phyloP scores from a whole-genome alignment of 2,329 filamentous ascomycete species.

The Cladophialophora yegresii region DNA sequence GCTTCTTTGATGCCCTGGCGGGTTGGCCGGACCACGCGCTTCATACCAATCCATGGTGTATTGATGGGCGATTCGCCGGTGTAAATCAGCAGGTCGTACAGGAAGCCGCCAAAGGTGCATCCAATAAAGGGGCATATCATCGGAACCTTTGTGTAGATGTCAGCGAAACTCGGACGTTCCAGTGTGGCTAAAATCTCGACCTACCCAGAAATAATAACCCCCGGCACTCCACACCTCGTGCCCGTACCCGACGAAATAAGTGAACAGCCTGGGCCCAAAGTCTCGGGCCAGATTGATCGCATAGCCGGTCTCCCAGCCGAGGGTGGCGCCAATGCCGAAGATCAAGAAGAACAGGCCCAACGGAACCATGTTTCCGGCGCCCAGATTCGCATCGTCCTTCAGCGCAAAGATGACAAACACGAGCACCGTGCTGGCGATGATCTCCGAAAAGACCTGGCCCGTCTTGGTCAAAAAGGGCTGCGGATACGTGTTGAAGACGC shows the following conservation, averaged over 20 bases:
- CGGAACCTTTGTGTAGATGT: conserved; percentile 55
- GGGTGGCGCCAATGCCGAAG: conserved; percentile 67
- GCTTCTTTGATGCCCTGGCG: conserved; percentile 31
- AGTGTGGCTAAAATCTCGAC: neutral
- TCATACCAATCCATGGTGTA: conserved; percentile 61
- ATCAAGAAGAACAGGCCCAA: conserved; percentile 66
- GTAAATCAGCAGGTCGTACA: conserved; percentile 65
- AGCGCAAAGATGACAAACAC: conserved; percentile 68
- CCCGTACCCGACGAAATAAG: conserved; percentile 64
- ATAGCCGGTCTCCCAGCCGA: conserved; percentile 70
- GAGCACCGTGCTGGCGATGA: conserved; percentile 62
- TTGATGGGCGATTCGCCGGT: conserved; percentile 67
- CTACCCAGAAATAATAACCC: conserved; percentile 67
- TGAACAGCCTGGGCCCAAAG: conserved; percentile 64
- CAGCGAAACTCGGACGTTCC: neutral
- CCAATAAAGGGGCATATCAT: conserved; percentile 67
- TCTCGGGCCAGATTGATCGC: conserved; percentile 69
- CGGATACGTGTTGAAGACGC: conserved; percentile 68
- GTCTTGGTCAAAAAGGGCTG: conserved; percentile 62
- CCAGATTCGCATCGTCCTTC: conserved; percentile 55
- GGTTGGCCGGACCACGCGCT: conserved; percentile 45
- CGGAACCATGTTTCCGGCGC: conserved; percentile 57
- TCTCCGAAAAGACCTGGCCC: conserved; percentile 66
- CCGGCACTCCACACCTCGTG: conserved; percentile 58
- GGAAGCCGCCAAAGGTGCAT: conserved; percentile 58